These are phyloP conservation scores for Emericellopsis terricola DNA, from an alignment of 495 filamentous ascomycete species.

Conservation along the genomic window DNA sequence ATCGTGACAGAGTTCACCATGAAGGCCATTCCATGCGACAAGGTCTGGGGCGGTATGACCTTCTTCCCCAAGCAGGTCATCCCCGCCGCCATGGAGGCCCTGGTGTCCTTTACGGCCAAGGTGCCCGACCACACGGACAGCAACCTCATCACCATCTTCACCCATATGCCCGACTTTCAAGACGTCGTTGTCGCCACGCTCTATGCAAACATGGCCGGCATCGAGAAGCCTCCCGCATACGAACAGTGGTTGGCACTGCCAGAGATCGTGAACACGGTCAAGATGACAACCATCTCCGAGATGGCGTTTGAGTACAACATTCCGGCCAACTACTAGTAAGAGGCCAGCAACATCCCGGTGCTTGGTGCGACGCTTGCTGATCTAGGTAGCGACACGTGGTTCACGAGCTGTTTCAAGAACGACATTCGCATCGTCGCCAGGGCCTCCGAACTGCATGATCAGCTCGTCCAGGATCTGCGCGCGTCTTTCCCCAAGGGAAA, in stretches of 20 bases:
- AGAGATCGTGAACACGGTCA: not conserved
- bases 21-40: conserved; percentile 8
- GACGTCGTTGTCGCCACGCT: not conserved
- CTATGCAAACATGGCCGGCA: not conserved
- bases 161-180: not conserved
- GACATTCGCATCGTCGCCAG: not conserved
- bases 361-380: too few species aligned
- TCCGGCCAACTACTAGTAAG: not conserved
- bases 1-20: conserved; percentile 36
- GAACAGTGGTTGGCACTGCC: not conserved
- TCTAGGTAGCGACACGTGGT: not conserved
- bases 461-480: not conserved
- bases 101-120: not conserved
- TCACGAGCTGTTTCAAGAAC: not conserved
- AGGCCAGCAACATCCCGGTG: not conserved
- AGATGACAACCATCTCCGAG: not conserved
- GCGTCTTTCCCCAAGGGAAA: not conserved
- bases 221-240: not conserved
- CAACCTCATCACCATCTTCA: not conserved
- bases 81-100: not conserved
- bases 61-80: not conserved
- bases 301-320: too few species aligned
- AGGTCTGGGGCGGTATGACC: not conserved
- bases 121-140: not conserved
- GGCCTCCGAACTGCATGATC: not conserved